A percentile compares a stretch with the other conserved stretches of the same genome.
Evolutionary conservation across 2,329 filamentous ascomycete genomes (phyloP).

Genomic region (Fusarium neocosmosporiellum): DNA sequence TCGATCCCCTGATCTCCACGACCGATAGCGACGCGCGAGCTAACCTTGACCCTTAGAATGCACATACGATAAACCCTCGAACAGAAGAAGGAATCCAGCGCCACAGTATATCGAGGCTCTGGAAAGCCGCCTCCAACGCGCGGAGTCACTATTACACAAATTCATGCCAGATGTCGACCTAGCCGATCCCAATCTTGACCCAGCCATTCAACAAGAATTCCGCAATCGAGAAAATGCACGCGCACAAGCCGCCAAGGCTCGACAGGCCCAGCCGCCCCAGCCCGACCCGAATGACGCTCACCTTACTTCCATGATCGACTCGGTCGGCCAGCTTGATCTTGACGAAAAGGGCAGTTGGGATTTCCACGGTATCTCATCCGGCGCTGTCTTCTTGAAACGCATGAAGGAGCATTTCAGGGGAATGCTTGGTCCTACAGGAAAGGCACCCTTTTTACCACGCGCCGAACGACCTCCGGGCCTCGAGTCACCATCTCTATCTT

Average conservation of each 20-base stretch:
- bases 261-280: conserved; percentile 50
- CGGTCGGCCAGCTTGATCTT: conserved; percentile 89
- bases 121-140: conserved; percentile 83
- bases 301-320: conserved; percentile 94
- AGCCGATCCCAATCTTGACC: conserved; percentile 85
- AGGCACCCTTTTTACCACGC: conserved; percentile 68
- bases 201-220: conserved; percentile 77
- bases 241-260: conserved; percentile 52
- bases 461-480: conserved; percentile 65
- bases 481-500: conserved; percentile 74
- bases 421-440: conserved; percentile 73
- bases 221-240: conserved; percentile 65
- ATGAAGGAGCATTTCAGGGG: conserved; percentile 90
- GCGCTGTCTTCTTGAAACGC: conserved; percentile 85
- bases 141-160: conserved; percentile 81
- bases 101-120: conserved; percentile 94
- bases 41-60: conserved; percentile 71
- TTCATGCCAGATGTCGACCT: conserved; percentile 87
- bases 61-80: conserved; percentile 95
- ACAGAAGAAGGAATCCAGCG: conserved; percentile 87
- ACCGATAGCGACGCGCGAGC: conserved; percentile 12
- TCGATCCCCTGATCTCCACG: not conserved
- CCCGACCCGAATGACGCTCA: conserved; percentile 72
- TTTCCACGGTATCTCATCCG: conserved; percentile 94
- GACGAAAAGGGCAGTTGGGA: conserved; percentile 94